Evolutionary conservation across 371 early-diverging fungal genomes (phyloP).

Genomic region (Choanephora cucurbitarum): DNA sequence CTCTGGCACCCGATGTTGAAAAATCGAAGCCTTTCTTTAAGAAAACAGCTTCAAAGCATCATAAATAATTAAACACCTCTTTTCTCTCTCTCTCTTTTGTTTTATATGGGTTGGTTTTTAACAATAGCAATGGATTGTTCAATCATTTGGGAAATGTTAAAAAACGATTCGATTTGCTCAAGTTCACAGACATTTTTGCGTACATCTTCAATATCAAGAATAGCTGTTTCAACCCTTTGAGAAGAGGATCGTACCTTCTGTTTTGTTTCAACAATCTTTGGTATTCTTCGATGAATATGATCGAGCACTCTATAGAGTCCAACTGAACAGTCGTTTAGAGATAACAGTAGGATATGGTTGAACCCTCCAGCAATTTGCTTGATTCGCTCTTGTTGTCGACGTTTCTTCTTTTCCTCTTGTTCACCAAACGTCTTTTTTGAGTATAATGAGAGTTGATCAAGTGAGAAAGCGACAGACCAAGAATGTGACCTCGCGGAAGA

Average conservation of each 20-base stretch:
- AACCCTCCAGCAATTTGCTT: slow-evolving; percentile 16
- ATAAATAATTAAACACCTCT: no score
- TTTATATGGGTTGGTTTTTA: no score
- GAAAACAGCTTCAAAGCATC: no score
- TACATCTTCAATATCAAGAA: slow-evolving; percentile 37
- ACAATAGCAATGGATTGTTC: neutral
- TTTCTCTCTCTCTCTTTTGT: slow-evolving; percentile 40
- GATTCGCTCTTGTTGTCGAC: slow-evolving; percentile 7
- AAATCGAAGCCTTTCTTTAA: no score
- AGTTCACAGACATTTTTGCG: slow-evolving; percentile 31
- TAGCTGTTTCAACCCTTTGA: slow-evolving; percentile 28
- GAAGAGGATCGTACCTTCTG: slow-evolving; percentile 12
- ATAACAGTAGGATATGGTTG: slow-evolving; percentile 18
- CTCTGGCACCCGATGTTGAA: slow-evolving; percentile 74
- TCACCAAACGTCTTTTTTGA: slow-evolving; percentile 12
- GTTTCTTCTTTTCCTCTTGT: slow-evolving; percentile 18
- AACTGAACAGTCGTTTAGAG: slow-evolving; percentile 39
- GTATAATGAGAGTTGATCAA: slow-evolving; percentile 38
- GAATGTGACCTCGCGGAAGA: no score
- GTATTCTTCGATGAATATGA: slow-evolving; percentile 43
- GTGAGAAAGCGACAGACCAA: slow-evolving; percentile 9
- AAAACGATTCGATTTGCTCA: slow-evolving; percentile 35
- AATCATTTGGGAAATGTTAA: slow-evolving; percentile 37
- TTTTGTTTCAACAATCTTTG: slow-evolving; percentile 31
- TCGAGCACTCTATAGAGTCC: slow-evolving; percentile 39